A percentile compares a stretch with the other conserved stretches of the same genome.
Evolutionary conservation across 2,329 filamentous ascomycete species (phyloP).

Genomic region (Atkinsonella texensis): DNA sequence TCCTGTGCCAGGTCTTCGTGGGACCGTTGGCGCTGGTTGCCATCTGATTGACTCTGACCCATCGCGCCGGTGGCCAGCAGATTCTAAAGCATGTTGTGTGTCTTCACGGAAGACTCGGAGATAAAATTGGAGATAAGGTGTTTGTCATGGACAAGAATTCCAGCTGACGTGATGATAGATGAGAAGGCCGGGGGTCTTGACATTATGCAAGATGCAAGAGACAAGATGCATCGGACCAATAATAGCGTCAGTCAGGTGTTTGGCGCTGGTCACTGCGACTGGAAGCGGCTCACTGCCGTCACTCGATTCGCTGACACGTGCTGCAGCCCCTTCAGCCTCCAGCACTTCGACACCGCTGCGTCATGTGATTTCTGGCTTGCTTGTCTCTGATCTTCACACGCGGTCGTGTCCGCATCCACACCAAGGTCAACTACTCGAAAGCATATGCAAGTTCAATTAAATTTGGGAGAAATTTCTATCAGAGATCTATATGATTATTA

Average conservation of each 20-base stretch:
- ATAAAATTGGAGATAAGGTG: background rate
- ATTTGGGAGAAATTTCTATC: too few relatives aligned
- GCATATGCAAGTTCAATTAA: too few relatives aligned
- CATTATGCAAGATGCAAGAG: background rate
- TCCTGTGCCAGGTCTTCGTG: conserved; percentile 39
- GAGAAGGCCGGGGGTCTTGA: too few relatives aligned
- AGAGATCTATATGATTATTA: too few relatives aligned
- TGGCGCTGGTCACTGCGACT: background rate
- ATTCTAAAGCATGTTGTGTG: conserved; percentile 12
- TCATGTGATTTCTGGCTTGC: background rate
- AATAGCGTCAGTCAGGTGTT: background rate
- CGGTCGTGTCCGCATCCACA: too few relatives aligned
- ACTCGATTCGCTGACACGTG: background rate
- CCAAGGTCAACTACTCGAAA: too few relatives aligned
- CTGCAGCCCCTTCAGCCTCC: background rate
- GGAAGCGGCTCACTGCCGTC: background rate
- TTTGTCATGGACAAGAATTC: too few relatives aligned
- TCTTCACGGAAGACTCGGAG: background rate
- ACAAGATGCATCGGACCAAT: background rate
- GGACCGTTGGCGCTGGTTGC: conserved; percentile 30
- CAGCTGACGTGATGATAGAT: too few relatives aligned
- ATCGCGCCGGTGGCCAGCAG: conserved; percentile 22
- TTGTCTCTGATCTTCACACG: background rate
- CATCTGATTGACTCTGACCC: conserved; percentile 40
- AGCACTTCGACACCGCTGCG: too few relatives aligned